Conservation (phyloP, 306 rosid species). For the Gastrolobium villosum region DNA sequence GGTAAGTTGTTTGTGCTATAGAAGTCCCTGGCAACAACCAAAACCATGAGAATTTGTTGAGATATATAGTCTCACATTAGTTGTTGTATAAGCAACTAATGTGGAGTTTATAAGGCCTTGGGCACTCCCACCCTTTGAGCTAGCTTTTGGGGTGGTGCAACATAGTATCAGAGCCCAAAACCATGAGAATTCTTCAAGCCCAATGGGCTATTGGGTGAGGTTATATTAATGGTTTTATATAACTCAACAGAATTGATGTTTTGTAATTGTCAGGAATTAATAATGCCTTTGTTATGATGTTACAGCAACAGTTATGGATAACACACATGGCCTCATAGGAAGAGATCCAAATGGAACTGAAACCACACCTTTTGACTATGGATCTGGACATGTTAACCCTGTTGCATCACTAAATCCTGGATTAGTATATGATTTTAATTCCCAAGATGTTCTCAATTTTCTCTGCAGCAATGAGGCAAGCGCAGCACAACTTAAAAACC, state of each 20-base stretch:
- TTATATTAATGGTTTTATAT: too few relatives aligned
- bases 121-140: too few relatives aligned
- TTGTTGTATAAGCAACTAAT: too few relatives aligned
- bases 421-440: conserved; percentile 64
- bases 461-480: conserved; percentile 71
- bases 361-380: conserved; percentile 69
- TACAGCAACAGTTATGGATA: conserved; percentile 63
- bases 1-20: conserved; percentile 44
- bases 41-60: conserved; percentile 32
- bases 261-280: neutral
- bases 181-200: too few relatives aligned
- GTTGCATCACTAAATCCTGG: conserved; percentile 67
- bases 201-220: too few relatives aligned
- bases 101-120: too few relatives aligned
- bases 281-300: conserved; percentile 40
- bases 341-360: conserved; percentile 75
- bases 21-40: neutral
- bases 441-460: conserved; percentile 67
- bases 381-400: conserved; percentile 75
- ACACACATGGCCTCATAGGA: conserved; percentile 54
- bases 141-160: too few relatives aligned
- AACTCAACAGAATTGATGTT: too few relatives aligned
- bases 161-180: too few relatives aligned
- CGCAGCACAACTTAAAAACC: conserved; percentile 67
- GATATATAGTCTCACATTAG: too few relatives aligned